Evolutionary conservation across 2,329 filamentous ascomycete species (phyloP).

Genomic region (Graphiopsis chlorocephala): DNA sequence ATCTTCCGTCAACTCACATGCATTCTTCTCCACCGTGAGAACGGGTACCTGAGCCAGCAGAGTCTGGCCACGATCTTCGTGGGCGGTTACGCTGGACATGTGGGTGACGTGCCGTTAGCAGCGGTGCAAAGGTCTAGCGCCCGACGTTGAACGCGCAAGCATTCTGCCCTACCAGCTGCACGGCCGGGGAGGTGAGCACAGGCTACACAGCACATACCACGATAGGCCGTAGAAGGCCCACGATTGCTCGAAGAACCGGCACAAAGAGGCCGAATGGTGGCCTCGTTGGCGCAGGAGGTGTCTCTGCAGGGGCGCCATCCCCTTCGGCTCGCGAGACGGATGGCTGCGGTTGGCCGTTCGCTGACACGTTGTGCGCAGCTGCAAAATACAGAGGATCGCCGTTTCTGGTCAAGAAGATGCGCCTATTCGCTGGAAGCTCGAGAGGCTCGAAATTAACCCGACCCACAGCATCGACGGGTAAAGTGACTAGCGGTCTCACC

Average conservation of each 20-base stretch:
- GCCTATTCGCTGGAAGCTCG: constrained; percentile 4
- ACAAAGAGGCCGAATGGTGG: neutral
- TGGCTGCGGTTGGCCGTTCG: neutral
- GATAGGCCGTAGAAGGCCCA: neutral
- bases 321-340: neutral
- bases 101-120: constrained; percentile 5
- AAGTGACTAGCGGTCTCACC: constrained; percentile 12
- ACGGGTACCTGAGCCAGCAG: constrained; percentile 4
- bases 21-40: constrained; percentile 3
- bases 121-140: constrained; percentile 5
- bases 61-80: constrained; percentile 14
- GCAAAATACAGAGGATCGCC: neutral
- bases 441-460: constrained; percentile 8
- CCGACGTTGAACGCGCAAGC: constrained; percentile 10
- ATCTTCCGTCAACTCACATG: constrained; percentile 9
- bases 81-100: constrained; percentile 11
- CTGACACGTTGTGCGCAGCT: neutral
- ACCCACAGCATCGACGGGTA: constrained; percentile 10
- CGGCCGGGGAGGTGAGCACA: constrained; percentile 12
- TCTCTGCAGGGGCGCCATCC: neutral
- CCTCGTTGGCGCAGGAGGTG: constrained; percentile 2
- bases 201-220: neutral
- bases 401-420: neutral
- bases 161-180: constrained; percentile 15
- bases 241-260: neutral